Conservation (phyloP, 495 filamentous ascomycete genomes). For the Penicillium crystallinum region DNA sequence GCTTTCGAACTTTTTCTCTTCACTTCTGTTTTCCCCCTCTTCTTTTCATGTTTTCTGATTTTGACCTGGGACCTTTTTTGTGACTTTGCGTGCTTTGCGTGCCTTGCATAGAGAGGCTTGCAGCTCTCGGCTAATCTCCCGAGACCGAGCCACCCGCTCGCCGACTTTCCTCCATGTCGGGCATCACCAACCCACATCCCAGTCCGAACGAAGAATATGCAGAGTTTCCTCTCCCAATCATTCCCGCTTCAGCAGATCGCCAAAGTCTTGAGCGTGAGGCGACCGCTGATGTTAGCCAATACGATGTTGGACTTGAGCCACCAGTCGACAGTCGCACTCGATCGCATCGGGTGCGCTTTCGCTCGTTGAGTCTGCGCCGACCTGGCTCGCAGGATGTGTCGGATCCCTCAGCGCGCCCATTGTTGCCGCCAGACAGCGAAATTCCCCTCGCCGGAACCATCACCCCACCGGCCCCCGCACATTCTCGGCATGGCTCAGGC, state of each 20-base stretch:
- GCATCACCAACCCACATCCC: slow-evolving; percentile 18
- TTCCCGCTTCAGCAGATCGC: slow-evolving; percentile 1
- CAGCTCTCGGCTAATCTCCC: neutral
- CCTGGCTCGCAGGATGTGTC: neutral
- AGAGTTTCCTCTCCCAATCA: slow-evolving; percentile 19
- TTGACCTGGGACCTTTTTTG: neutral
- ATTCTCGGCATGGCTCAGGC: slow-evolving; percentile 15
- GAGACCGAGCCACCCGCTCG: neutral
- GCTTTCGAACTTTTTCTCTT: neutral
- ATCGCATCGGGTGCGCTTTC: slow-evolving; percentile 24
- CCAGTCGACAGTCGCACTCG: slow-evolving; percentile 4
- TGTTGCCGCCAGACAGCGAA: slow-evolving; percentile 17
- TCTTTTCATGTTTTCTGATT: neutral
- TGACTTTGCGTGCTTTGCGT: neutral
- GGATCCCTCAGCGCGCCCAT: slow-evolving; percentile 11
- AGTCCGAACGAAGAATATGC: slow-evolving; percentile 24
- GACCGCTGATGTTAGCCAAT: slow-evolving; percentile 16
- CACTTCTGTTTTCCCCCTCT: neutral
- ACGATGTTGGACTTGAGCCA: slow-evolving; percentile 8
- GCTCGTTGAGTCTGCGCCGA: slow-evolving; percentile 13
- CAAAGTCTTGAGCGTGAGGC: slow-evolving; percentile 16
- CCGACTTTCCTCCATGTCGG: slow-evolving; percentile 18
- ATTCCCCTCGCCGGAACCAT: slow-evolving; percentile 20
- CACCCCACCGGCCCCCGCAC: slow-evolving; percentile 25
- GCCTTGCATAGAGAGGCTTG: slow-evolving; percentile 2